Base-by-base conservation (phyloP, 306 rosid genomes). In the Cajanus cajan region DNA sequence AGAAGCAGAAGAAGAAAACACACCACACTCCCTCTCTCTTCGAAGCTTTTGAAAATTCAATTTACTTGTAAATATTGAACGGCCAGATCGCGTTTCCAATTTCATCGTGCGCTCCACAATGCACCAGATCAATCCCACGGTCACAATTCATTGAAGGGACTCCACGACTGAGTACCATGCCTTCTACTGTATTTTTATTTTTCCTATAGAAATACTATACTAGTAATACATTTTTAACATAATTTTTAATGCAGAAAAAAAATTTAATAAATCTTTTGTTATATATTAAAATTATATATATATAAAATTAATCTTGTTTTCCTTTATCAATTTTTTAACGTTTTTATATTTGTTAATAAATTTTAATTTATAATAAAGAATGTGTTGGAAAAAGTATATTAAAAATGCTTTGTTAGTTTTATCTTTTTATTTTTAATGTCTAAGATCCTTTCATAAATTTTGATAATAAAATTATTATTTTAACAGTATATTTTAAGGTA, bases 41-140 rank as follows among this genome's bases (percentile, higher is more conserved):
- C 87, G 70, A 62, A 88, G 84, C 89, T 93, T 96, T 96, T 96
- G 96, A 96, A 96, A 96, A 87, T 96, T 96, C 94, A 92, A 96
- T 90, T 95, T 90, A 66, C 24, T 50, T 74, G 84, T 82, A 48
- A 85, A 68, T 84, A 87, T 82, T 89, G 69, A 79, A 96, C 93
- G 98, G 97, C 68, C 45, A 0, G 97, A 90, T 90, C 24, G n/a
- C 11, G 4, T 16, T 19, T 3, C 4, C 1, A 8, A 5, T 65
- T 58, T 13, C 24, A 92, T 90, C 96, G 2, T 8, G 88, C 93
- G 91, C 89, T 85, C 6, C 0, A 0, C 5, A 5, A 14, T 5
- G 7, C 13, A n/a, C 39, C n/a, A 0, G 0, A 9, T 0, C n/a
- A 0, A 83, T 86, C 84, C 28, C 2, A 88, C 89, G 94, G 90